Base-by-base conservation (phyloP, 1,284 basidiomycete genomes). In the Ustilago hordei region DNA sequence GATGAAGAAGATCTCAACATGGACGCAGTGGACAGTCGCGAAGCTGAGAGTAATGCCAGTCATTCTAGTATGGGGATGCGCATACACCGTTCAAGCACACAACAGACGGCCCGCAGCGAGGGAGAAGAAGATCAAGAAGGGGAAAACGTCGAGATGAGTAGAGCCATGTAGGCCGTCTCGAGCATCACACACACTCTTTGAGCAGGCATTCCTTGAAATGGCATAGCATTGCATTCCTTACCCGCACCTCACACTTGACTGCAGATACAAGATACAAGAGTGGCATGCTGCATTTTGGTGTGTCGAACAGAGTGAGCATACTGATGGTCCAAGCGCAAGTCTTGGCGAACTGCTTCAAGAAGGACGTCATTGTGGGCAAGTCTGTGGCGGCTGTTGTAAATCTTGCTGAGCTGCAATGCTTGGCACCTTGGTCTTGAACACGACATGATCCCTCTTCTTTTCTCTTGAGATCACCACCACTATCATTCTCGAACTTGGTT, bases 71-170 rank as follows among this genome's bases (percentile, higher is more conserved):
- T 58, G 17, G 32, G 56, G 34, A 43, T 62, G 60, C 60, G 36
- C 17, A 12, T 55, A 5, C 57, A 53, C 3, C 23, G 23, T 19
- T 34, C 41, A 28, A 19, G 47, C 13, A 9, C 15, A 28, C 58
- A 60, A 19, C 43, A 19, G n/a, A 19, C 11, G 3, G 43, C 19
- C 12, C 61, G 36, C 6, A 61, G 58, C 36, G 47, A 61, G 7
- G 55, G 17, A 9, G 63, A 62, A 31, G 61, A 53, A 0, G 58
- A 68, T 11, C 28, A 31, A 5, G 48, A 50, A 32, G 6, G 28
- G n/a, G 28, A 32, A 8, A 50, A 12, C 48, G 43, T 28, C 8
- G 64, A 60, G 41, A 53, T 73, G 11, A 65, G 70, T 9, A 53
- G 32, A 45, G 70, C 70, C 11, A 39, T 73, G 13, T 73, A 50